Evolutionary conservation across 1,284 basidiomycete genomes (phyloP).

Genomic region (Microbotryum intermedium): DNA sequence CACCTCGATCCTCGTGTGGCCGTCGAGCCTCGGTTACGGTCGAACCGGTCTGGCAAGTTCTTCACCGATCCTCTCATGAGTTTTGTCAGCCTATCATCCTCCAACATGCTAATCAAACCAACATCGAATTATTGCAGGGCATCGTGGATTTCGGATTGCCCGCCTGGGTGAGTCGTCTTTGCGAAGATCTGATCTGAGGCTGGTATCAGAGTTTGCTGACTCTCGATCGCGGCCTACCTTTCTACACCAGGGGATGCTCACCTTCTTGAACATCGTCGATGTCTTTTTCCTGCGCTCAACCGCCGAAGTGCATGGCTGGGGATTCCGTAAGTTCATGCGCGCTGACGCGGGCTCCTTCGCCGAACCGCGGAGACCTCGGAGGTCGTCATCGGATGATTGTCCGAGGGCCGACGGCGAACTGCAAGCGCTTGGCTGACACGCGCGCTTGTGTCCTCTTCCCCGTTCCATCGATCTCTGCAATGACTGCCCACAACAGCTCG

Average conservation of each 20-base stretch:
- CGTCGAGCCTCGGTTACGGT: neutral
- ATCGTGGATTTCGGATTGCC: constrained; percentile 2
- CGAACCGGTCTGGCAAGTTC: neutral
- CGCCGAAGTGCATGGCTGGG: constrained; percentile 1
- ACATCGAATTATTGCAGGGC: neutral
- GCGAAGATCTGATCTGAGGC: neutral
- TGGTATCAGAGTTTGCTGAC: neutral
- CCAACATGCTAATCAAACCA: neutral
- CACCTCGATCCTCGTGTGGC: neutral
- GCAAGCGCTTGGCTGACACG: no score
- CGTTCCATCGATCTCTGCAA: no score
- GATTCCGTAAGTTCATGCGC: neutral
- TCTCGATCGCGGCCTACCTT: neutral
- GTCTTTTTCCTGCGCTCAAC: neutral
- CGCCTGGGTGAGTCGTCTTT: neutral
- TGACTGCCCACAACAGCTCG: neutral
- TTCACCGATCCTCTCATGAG: no score
- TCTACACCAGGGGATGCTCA: neutral
- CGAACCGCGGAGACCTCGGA: no score
- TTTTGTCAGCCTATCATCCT: neutral
- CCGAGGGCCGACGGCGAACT: no score
- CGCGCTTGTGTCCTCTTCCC: no score
- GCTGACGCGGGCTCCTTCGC: no score
- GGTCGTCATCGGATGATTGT: no score
- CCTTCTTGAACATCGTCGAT: neutral